Conservation (phyloP, 225 moss, liverwort and hornwort species). For the Physcomitrium patens region DNA sequence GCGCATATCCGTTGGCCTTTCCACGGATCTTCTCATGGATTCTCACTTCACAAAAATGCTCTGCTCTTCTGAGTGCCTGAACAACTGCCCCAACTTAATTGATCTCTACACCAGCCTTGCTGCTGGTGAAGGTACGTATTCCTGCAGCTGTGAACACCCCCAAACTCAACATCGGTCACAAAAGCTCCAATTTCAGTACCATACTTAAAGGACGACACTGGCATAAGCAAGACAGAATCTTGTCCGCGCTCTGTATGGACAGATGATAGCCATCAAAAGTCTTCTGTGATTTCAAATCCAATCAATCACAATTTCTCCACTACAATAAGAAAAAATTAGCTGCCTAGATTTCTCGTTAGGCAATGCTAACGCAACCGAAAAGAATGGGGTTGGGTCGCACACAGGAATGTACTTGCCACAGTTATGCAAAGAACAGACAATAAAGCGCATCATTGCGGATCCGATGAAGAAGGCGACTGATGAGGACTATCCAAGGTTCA, state of each 20-base stretch:
- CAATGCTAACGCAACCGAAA: not conserved
- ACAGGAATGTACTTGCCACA: constrained; percentile 88
- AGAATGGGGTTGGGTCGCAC: not conserved
- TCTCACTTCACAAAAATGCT: constrained; percentile 68
- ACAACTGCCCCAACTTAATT: constrained; percentile 89
- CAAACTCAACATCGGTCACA: not conserved
- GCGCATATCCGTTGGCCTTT: constrained; percentile 78
- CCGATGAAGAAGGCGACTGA: constrained; percentile 62
- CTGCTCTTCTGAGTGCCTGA: constrained; percentile 88
- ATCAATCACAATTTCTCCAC: not conserved
- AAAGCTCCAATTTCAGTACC: not conserved
- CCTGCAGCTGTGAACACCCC: not conserved
- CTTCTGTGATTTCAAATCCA: not conserved
- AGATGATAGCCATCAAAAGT: not conserved
- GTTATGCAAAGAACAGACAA: constrained; percentile 61
- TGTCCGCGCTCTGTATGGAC: not conserved
- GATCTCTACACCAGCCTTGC: constrained; percentile 90
- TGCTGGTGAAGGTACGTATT: constrained; percentile 77
- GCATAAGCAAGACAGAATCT: not conserved
- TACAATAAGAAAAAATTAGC: not conserved
- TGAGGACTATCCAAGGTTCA: constrained; percentile 36
- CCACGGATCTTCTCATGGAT: constrained; percentile 79
- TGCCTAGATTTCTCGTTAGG: not conserved
- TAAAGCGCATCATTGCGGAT: constrained; percentile 69
- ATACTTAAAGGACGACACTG: not conserved